phyloP scores from a whole-genome alignment of 306 rosid genomes.

The Astragalus membranaceus region DNA sequence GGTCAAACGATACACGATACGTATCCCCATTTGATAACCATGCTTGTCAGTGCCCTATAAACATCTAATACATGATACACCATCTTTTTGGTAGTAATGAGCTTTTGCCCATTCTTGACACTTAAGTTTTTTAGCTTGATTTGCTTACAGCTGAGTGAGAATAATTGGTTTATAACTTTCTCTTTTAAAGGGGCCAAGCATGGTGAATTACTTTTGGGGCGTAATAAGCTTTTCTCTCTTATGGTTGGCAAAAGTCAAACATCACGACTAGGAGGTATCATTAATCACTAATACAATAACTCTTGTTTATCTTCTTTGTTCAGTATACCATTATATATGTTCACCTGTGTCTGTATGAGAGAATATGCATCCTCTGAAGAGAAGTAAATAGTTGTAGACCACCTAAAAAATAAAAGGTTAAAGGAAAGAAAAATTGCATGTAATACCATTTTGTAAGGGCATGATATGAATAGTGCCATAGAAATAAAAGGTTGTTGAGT shows the following conservation, averaged over 20 bases:
- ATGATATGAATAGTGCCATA: not conserved
- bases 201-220: conserved; percentile 34
- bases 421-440: not conserved
- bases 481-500: not conserved
- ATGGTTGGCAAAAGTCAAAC: conserved; percentile 24
- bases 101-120: not conserved
- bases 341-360: not conserved
- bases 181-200: conserved; percentile 33
- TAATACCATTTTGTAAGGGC: not conserved
- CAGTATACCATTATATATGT: not conserved
- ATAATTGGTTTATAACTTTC: not conserved
- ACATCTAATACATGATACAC: not conserved
- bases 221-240: conserved; percentile 37
- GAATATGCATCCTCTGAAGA: not conserved
- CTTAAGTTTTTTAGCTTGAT: not conserved
- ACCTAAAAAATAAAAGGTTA: not conserved
- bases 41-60: not conserved
- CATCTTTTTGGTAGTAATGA: too few species aligned
- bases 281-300: conserved; percentile 1
- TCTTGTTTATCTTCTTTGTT: not conserved
- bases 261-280: conserved; percentile 32
- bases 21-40: too few species aligned
- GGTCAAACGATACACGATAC: too few species aligned
- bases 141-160: not conserved
- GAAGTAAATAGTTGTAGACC: not conserved